Conservation (phyloP, 352 stramenopile species). For the Globisporangium rhizosaccharum region DNA sequence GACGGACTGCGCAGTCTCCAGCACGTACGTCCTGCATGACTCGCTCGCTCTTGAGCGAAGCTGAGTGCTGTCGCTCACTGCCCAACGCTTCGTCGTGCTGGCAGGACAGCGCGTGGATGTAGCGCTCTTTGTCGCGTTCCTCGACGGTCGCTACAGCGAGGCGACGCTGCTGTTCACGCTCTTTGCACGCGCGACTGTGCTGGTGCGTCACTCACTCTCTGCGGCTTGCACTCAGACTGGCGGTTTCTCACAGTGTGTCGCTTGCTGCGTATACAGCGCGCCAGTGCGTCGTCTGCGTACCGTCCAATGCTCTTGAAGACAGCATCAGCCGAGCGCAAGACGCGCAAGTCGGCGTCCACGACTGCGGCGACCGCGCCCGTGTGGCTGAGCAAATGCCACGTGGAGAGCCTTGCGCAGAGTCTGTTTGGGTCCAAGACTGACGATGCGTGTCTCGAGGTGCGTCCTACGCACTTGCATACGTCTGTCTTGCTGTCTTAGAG, state of each 20-base stretch:
- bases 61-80: background rate
- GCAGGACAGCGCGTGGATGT: slow-evolving; percentile 33
- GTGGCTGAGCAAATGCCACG: slow-evolving; percentile 50
- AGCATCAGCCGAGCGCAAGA: slow-evolving; percentile 17
- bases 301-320: slow-evolving; percentile 16
- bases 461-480: background rate
- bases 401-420: slow-evolving; percentile 31
- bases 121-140: slow-evolving; percentile 54
- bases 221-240: background rate
- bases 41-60: background rate
- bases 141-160: slow-evolving; percentile 47
- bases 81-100: background rate
- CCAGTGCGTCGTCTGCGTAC: slow-evolving; percentile 21
- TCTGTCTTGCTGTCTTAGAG: background rate
- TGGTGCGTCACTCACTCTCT: slow-evolving; percentile 21
- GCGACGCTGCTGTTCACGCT: slow-evolving; percentile 50
- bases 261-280: slow-evolving; percentile 7
- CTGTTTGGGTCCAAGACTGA: slow-evolving; percentile 47
- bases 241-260: too few species aligned
- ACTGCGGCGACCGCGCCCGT: background rate
- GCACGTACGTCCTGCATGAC: slow-evolving; percentile 21
- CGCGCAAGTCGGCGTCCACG: slow-evolving; percentile 13
- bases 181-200: slow-evolving; percentile 27
- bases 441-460: slow-evolving; percentile 43
- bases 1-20: slow-evolving; percentile 36